Conservation (phyloP, 2,329 filamentous ascomycete genomes). For the Calonectria hawksworthii region DNA sequence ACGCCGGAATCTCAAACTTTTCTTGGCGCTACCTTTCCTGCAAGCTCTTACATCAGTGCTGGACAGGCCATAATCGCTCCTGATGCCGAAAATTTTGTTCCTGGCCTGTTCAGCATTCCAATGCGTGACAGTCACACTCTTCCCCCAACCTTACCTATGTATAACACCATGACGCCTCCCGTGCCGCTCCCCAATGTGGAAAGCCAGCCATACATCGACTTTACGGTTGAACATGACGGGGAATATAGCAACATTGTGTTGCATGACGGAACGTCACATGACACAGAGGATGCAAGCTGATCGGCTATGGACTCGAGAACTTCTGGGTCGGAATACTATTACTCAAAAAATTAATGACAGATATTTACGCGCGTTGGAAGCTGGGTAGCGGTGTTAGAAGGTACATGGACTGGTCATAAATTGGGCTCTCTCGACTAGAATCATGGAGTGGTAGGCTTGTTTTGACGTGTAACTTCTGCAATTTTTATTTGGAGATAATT, state of each 20-base stretch:
- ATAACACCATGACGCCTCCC: not conserved
- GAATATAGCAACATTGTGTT: not conserved
- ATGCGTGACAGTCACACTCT: not conserved
- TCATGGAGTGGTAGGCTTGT: not conserved
- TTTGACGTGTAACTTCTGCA: too few relatives aligned
- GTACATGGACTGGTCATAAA: not conserved
- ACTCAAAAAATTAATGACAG: not conserved
- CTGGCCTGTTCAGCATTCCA: not conserved
- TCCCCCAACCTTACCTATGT: not conserved
- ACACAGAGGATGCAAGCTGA: not conserved
- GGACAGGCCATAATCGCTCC: not conserved
- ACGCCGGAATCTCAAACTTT: not conserved
- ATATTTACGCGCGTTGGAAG: not conserved
- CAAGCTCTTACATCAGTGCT: not conserved
- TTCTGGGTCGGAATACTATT: not conserved
- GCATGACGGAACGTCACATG: not conserved
- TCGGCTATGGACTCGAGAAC: not conserved
- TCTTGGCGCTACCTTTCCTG: not conserved
- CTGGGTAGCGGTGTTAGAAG: not conserved
- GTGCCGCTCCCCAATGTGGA: not conserved
- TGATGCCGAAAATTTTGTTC: not conserved
- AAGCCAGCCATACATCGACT: not conserved
- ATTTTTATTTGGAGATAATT: not conserved
- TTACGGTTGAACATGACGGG: not conserved
- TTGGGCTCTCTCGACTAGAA: not conserved